Base-by-base conservation (phyloP, 2,329 filamentous ascomycete genomes). In the Polychaeton citri region DNA sequence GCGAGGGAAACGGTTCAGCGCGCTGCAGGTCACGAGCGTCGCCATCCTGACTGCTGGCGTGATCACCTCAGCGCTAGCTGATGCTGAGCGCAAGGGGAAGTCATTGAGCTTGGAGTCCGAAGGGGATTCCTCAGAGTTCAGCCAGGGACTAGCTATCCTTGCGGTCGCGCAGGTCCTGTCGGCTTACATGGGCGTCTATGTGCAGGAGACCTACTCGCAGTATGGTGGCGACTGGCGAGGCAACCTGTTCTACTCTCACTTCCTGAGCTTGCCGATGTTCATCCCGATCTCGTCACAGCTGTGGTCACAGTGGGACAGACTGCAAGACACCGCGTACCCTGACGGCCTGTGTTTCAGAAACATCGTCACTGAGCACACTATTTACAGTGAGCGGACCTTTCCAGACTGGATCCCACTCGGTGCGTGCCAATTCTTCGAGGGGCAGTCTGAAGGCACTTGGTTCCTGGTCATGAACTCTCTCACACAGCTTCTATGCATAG, bases 191-290 rank as follows among this genome's bases (percentile, higher is more conserved):
- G 90, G 90, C 4, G 72, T 95, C 19, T 96, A 94, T 57, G 88
- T 88, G 0, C 87, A 98, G 57, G 77, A 86, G 46, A 84, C 87
- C 1, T 98, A 96, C 63, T 72, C 72, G 39, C 72, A 71, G 38
- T 86, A 94, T 58, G 86, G 87, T 5, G 81, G 82, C 19, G 81
- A 90, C 57, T 96, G 90, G 85, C 81, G 80, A 48, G 90, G 96
- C 58, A 94, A 94, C 46, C 70, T 98, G 9, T 96, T 98, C 64
- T 98, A 96, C 64, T 92, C 83, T 16, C 76, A 80, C 46, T 57
- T 84, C 6, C 67, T 88, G 16, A 83, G 80, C 1, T 63, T 90
- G 30, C 81, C 83, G 0, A 66, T 90, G 16, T 90, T 88, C 52
- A 50, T 81, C 2, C 81, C 79, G 3, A 80, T 88, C 44, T 58